These are phyloP conservation scores for Globisporangium cylindrosporum DNA, from an alignment of 352 stramenopile species.

Conservation along the genomic window DNA sequence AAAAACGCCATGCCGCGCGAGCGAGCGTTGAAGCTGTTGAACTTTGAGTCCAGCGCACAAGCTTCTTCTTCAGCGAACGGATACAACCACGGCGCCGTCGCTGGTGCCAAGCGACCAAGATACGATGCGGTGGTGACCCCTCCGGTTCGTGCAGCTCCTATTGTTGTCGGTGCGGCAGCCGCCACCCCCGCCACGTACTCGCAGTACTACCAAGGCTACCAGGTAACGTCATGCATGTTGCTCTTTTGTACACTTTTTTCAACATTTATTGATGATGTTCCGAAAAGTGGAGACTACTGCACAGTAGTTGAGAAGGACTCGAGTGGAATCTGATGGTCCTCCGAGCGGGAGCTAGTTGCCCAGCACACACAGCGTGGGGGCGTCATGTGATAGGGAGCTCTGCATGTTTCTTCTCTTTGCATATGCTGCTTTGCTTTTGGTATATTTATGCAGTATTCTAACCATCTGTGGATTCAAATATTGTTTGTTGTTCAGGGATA, in stretches of 20 bases:
- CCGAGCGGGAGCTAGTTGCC: neutral
- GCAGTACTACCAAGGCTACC: conserved; percentile 77
- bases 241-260: conserved; percentile 12
- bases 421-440: neutral
- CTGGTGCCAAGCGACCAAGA: conserved; percentile 55
- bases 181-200: conserved; percentile 32
- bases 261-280: conserved; percentile 18
- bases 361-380: conserved; percentile 1
- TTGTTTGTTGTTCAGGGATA: conserved; percentile 40
- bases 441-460: neutral
- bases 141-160: conserved; percentile 14
- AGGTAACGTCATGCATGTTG: conserved; percentile 48
- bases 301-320: neutral
- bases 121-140: conserved; percentile 33
- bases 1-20: conserved; percentile 57
- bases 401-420: conserved; percentile 10
- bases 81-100: conserved; percentile 30
- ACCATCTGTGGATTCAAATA: neutral
- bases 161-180: conserved; percentile 23
- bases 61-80: neutral
- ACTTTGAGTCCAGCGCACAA: conserved; percentile 32
- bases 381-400: conserved; percentile 11
- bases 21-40: conserved; percentile 52
- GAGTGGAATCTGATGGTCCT: conserved; percentile 1
- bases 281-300: conserved; percentile 14